phyloP scores from a whole-genome alignment of 345 rosid genomes.

The Diplotaxis tenuifolia region DNA sequence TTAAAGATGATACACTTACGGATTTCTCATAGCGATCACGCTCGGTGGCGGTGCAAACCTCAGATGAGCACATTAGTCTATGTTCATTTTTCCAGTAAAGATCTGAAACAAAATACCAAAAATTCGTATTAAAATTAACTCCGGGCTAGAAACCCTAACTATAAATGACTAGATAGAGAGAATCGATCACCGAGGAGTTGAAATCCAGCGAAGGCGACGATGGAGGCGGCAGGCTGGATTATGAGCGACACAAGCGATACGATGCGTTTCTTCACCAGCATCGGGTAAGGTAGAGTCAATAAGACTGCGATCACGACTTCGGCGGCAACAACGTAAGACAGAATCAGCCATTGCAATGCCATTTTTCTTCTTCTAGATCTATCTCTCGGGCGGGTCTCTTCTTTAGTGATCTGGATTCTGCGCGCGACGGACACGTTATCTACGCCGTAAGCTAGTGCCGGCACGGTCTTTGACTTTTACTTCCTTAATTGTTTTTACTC shows the following conservation, averaged over 20 bases:
- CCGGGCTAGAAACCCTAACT: background rate
- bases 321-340: constrained; percentile 71
- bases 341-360: constrained; percentile 88
- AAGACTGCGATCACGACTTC: constrained; percentile 61
- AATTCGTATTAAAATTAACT: background rate
- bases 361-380: constrained; percentile 32
- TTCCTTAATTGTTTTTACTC: too few relatives aligned
- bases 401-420: constrained; percentile 21
- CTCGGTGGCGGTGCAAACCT: constrained; percentile 77
- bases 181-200: constrained; percentile 61
- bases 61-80: constrained; percentile 73
- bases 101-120: constrained; percentile 41
- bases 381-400: background rate
- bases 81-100: constrained; percentile 89
- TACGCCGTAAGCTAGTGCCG: constrained; percentile 19
- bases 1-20: constrained; percentile 39
- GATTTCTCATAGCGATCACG: constrained; percentile 84
- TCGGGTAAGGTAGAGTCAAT: constrained; percentile 74
- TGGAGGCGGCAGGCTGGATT: constrained; percentile 67
- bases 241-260: constrained; percentile 66
- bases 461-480: background rate
- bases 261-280: constrained; percentile 57
- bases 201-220: constrained; percentile 75
- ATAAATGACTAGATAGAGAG: background rate
- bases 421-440: constrained; percentile 24